These are phyloP conservation scores for Colletotrichum liriopes DNA, from an alignment of 2,329 filamentous ascomycete genomes.

Conservation along the genomic window DNA sequence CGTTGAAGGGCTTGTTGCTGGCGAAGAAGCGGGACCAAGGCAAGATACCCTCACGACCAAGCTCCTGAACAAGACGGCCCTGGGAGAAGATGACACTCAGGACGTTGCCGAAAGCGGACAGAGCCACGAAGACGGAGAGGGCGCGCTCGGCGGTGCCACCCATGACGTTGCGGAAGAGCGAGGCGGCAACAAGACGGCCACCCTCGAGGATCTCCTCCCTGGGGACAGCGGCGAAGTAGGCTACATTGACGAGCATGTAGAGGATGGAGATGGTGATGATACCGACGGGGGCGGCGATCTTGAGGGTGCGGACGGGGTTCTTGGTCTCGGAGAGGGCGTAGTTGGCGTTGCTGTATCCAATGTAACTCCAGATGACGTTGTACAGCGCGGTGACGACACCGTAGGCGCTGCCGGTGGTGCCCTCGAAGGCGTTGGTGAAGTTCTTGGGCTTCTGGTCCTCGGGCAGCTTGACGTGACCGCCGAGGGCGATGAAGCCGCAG, in stretches of 20 bases:
- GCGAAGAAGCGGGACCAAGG: constrained; percentile 76
- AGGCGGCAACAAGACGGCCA: constrained; percentile 67
- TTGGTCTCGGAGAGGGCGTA: constrained; percentile 77
- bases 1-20: constrained; percentile 75
- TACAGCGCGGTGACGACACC: constrained; percentile 79
- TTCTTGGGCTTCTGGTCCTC: constrained; percentile 70
- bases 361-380: constrained; percentile 81
- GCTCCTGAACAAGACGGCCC: constrained; percentile 76
- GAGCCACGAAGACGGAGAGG: constrained; percentile 76
- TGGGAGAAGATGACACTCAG: constrained; percentile 79
- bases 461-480: constrained; percentile 70
- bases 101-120: constrained; percentile 79
- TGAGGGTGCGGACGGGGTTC: constrained; percentile 76
- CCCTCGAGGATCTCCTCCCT: constrained; percentile 68
- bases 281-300: constrained; percentile 75
- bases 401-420: constrained; percentile 77
- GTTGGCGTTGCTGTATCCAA: constrained; percentile 79
- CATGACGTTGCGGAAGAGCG: constrained; percentile 71
- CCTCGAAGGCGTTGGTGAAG: constrained; percentile 75
- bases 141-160: constrained; percentile 69
- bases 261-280: constrained; percentile 71
- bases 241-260: constrained; percentile 78
- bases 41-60: constrained; percentile 77
- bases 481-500: constrained; percentile 73
- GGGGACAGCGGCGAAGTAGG: constrained; percentile 75